Percentiles rank a stretch among this genome's conserved stretches.
Conservation (phyloP, 768 basidiomycete species). For the Mycena rebaudengoi region DNA sequence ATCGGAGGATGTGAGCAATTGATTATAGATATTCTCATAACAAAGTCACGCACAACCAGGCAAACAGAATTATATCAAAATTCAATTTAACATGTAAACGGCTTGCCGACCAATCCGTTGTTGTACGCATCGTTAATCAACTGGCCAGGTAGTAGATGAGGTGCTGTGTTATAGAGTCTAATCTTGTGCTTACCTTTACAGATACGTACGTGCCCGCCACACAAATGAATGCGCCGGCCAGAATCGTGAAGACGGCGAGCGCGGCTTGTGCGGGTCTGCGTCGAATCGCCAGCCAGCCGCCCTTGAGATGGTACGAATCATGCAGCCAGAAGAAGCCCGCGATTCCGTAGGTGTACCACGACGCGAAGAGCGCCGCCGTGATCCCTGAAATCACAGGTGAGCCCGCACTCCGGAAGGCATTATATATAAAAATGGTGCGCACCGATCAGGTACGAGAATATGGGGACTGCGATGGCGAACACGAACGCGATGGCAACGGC, state of each 20-base stretch:
- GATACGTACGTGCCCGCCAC: slow-evolving; percentile 62
- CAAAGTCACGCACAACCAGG: no score
- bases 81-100: slow-evolving; percentile 57
- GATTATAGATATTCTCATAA: no score
- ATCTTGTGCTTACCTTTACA: slow-evolving; percentile 48
- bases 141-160: slow-evolving; percentile 33
- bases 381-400: no score
- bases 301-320: slow-evolving; percentile 54
- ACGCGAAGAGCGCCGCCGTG: slow-evolving; percentile 60
- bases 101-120: slow-evolving; percentile 51
- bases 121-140: slow-evolving; percentile 56
- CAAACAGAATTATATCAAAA: no score
- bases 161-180: neutral
- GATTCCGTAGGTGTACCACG: slow-evolving; percentile 67
- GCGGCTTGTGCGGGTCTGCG: slow-evolving; percentile 42
- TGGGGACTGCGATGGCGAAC: slow-evolving; percentile 59
- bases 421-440: neutral
- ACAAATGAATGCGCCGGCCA: slow-evolving; percentile 61
- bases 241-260: slow-evolving; percentile 52
- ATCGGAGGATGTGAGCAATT: no score
- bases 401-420: no score
- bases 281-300: slow-evolving; percentile 42
- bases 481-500: slow-evolving; percentile 53
- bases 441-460: slow-evolving; percentile 61
- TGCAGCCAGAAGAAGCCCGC: slow-evolving; percentile 65